These are phyloP conservation scores for Aspergillus intermedius DNA, from an alignment of 2,329 filamentous ascomycete genomes.

Conservation along the genomic window DNA sequence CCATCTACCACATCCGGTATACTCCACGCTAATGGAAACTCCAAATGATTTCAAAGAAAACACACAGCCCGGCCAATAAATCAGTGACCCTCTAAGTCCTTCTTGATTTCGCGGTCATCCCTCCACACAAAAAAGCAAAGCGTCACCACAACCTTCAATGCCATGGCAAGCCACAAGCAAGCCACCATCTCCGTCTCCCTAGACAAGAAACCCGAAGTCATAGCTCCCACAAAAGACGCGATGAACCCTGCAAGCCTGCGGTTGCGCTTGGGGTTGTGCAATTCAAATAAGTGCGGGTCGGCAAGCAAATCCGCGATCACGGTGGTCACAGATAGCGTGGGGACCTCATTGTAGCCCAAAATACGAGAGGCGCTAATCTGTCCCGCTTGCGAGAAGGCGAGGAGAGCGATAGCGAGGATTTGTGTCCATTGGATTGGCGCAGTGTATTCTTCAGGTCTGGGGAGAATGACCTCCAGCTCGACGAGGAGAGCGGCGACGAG, in stretches of 20 bases:
- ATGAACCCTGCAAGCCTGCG: conserved; percentile 31
- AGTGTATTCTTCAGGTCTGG: conserved; percentile 19
- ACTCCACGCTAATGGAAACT: too few species aligned
- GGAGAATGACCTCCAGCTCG: conserved; percentile 23
- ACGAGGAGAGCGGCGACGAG: conserved; percentile 31
- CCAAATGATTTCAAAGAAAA: too few species aligned
- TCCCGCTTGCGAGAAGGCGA: conserved; percentile 37
- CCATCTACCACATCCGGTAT: too few species aligned
- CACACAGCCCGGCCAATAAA: too few species aligned
- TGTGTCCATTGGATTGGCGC: conserved; percentile 27
- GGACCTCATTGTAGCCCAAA: conserved; percentile 33
- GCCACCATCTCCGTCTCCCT: conserved; percentile 29
- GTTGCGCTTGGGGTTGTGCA: conserved; percentile 27
- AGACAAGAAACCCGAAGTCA: conserved; percentile 35
- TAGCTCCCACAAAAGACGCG: conserved; percentile 34
- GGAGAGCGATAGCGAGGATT: conserved; percentile 31
- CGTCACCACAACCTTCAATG: conserved; percentile 29
- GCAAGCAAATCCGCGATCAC: conserved; percentile 35
- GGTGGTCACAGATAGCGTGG: conserved; percentile 37
- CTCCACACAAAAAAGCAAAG: conserved; percentile 34
- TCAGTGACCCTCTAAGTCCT: too few species aligned
- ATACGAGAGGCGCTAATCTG: conserved; percentile 35
- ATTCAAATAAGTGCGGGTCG: conserved; percentile 24
- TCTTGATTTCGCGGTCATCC: neutral
- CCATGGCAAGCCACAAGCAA: conserved; percentile 36